Base-by-base conservation (phyloP, 805 yeast species). In the Wilhelminamyces savonicus region DNA sequence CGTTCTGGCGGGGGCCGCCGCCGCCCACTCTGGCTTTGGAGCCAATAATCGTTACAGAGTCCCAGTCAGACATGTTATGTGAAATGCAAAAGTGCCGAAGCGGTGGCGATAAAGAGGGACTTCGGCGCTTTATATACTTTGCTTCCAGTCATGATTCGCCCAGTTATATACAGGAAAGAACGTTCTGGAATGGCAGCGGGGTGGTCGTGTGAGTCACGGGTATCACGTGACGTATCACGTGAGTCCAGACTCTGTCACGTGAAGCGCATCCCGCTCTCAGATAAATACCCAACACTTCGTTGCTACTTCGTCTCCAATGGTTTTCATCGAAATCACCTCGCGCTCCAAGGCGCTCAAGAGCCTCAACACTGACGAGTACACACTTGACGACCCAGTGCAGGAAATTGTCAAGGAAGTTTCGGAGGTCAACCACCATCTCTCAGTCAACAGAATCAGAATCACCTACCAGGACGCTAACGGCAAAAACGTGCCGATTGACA, bases 1-100 rank as follows among this genome's bases (percentile, higher is more conserved):
- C 95, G 21, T 68, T 71, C 42, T 82, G 79, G 54, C 86, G 76
- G 45, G 96, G 95, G 21, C 94, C 95, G 35, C 84, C 76, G 25
- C 85, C 83, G 35, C 95, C 95, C 33, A 79, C 73, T 61, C 90
- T 78, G 45, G 92, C 95, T 47, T 80, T 82, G 45, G 76, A 78
- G 35, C 98, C 98, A 47, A 92, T 86, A 36, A 83, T 64, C 25
- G 96, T 87, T 49, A 79, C 88, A 37, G 76, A 56, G 60, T 92
- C 97, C 98, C 98, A 92, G 62, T 87, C 97, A 32, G 70, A 64
- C 70, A 64, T 63, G 23, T 28, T 46, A n/a, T 14, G 14, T 20
- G 16, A 13, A n/a, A n/a, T n/a, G n/a, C n/a, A n/a, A n/a, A n/a
- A n/a, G 12, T n/a, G 14, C 13, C 11, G 20, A 16, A 16, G 8